Percentiles rank a stretch among this genome's conserved stretches.
phyloP scores from a whole-genome alignment of 2,329 filamentous ascomycete genomes.

The Claviceps sp. region DNA sequence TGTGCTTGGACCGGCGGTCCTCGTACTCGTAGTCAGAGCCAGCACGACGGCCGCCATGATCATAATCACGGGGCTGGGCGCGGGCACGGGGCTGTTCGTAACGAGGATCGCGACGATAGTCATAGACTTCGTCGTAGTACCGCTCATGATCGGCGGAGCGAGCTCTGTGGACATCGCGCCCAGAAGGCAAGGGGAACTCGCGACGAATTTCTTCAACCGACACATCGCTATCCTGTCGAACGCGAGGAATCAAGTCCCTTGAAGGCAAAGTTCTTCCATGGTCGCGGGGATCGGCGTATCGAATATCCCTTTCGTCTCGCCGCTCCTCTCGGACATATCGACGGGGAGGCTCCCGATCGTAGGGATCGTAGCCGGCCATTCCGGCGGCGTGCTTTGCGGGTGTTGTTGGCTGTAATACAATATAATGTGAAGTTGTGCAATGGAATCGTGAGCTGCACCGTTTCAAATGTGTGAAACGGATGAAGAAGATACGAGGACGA shows the following conservation, averaged over 20 bases:
- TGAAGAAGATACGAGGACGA: background rate
- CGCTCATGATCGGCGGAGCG: conserved; percentile 46
- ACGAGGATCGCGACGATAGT: conserved; percentile 33
- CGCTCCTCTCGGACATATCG: conserved; percentile 42
- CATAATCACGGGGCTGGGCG: conserved; percentile 19
- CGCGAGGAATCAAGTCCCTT: conserved; percentile 41
- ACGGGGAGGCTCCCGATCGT: conserved; percentile 37
- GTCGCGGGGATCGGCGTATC: conserved; percentile 40
- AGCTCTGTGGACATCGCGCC: conserved; percentile 42
- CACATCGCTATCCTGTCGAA: conserved; percentile 59
- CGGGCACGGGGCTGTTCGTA: conserved; percentile 17
- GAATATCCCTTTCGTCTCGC: conserved; percentile 36
- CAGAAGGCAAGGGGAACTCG: conserved; percentile 63
- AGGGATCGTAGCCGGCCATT: conserved; percentile 39
- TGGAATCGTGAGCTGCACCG: background rate
- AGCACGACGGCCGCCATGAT: conserved; percentile 29
- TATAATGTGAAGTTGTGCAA: background rate
- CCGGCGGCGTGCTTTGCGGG: background rate
- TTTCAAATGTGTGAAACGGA: background rate
- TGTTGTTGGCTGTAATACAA: background rate
- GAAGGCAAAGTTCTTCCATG: conserved; percentile 30
- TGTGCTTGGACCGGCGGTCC: conserved; percentile 31
- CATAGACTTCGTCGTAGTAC: conserved; percentile 41
- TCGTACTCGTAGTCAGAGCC: conserved; percentile 47
- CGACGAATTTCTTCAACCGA: conserved; percentile 72